Base-by-base conservation (phyloP, 2,329 filamentous ascomycete genomes). In the Exophiala dermatitidis region DNA sequence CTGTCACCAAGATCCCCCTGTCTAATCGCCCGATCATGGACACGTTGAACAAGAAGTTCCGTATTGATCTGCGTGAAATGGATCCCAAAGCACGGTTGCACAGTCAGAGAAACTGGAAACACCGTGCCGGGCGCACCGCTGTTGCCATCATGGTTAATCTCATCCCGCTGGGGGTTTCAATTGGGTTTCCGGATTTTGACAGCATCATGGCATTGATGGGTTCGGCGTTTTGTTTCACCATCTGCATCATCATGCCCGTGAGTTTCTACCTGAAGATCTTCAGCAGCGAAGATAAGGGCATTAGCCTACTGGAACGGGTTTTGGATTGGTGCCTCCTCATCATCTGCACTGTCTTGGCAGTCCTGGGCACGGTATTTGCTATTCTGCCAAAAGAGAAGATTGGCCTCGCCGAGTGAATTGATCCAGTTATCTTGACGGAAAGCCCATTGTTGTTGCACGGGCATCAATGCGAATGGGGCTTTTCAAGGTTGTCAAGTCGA, bases 231-330 rank as follows among this genome's bases (percentile, higher is more conserved):
- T 96, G 91, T 72, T 95, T 95, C 64, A 88, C 88, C 12, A 94
- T 97, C 60, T 97, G 91, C 71, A 84, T 97, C 60, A 90, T 95
- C 69, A 76, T 98, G 47, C 93, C 91, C 0, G 74, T 95, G 32
- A 79, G 84, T 3, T 97, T 98, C 67, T 90, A 97, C 66, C 72
- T 97, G 52, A 95, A 90, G 71, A 81, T 97, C 1, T 97, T 95
- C 67, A 82, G 83, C 46, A 77, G 81, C 46, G 84, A 91, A 54
- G 82, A 83, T 44, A 77, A 82, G 46, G 83, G 91, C 56, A 81
- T 96, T 43, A 72, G 76, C 1, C 61, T 68, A 1, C 66, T 67
- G 26, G 88, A 95, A 70, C 83, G 80, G 63, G 67, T 80, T 3
- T 60, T 86, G 42, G 83, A 85, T 63, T 90, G 82, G 76, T 66